Evolutionary conservation across 2,329 filamentous ascomycete species (phyloP), one percentile per base, ranked within the genome.

Genomic region (Fusarium mundagurra): DNA sequence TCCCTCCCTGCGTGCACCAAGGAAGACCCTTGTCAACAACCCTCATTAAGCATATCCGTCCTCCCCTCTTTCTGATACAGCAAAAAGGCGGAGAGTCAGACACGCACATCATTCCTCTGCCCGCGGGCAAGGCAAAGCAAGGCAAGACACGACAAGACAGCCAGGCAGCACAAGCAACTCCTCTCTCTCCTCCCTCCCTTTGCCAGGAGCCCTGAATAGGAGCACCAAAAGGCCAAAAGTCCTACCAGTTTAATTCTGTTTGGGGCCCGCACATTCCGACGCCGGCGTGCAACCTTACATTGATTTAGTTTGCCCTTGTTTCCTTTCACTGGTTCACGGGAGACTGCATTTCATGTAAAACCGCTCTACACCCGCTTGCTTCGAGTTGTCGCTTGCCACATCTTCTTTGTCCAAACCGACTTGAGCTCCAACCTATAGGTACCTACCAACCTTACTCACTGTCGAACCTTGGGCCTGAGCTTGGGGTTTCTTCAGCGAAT

Each of bases 21-120:
- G 34, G 33, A 39, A 39, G 29, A 60, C 60, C 67, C 67, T 61
- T 50, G 67, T 71, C 45, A 33, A 54, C 58, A 44, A 43, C 61
- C 61, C 55, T 71, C 63, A 54, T 72, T 72, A 68, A 71, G 59
- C 63, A 58, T 67, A 68, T 63, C 48, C 55, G n/a, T 34, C 41
- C 51, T 61, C 47, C 51, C 38, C 66, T 69, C n/a, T 72, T 50
- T 65, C 45, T 41, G 59, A 58, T 69, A 47, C 51, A 44, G 45
- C 29, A 51, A 59, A 61, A 67, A 48, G 45, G 53, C 41, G 61
- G 65, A 63, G 57, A 65, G 58, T 71, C 72, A 83, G 81, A 83
- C 82, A 83, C 77, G 81, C 77, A 78, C 63, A 74, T 74, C 71
- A 74, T 74, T 74, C 71, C 74, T 62, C 64, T 65, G 76, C 58